phyloP scores from a whole-genome alignment of 371 early-diverging fungal species.

The Mortierella sp. region DNA sequence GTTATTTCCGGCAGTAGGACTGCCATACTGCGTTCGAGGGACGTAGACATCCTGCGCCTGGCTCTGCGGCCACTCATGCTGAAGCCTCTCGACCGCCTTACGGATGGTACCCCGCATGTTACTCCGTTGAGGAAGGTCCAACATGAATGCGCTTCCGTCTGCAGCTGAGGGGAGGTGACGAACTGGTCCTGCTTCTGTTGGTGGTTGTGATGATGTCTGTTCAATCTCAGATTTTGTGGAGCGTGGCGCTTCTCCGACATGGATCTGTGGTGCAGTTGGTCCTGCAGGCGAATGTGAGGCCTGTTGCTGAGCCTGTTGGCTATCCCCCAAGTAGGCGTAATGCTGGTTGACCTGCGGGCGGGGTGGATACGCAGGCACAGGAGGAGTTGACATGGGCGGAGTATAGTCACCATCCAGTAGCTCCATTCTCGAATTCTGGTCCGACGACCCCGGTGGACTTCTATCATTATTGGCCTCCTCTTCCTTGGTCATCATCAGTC shows the following conservation, averaged over 20 bases:
- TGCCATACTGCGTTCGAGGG: conserved; percentile 31
- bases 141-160: not conserved
- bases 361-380: conserved; percentile 27
- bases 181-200: not conserved
- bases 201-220: not conserved
- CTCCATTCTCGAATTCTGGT: not conserved
- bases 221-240: not conserved
- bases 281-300: not conserved
- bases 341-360: conserved; percentile 19
- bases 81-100: conserved; percentile 42
- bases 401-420: not conserved
- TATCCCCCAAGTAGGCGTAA: conserved; percentile 3
- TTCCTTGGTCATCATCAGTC: not conserved
- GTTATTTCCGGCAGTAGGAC: not conserved
- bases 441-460: not conserved
- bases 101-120: conserved; percentile 48
- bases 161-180: not conserved
- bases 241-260: not conserved
- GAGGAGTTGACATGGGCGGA: not conserved
- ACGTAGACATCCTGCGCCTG: conserved; percentile 20
- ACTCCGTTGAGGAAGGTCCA: conserved; percentile 14
- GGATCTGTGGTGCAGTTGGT: not conserved
- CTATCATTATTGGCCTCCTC: not conserved
- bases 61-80: conserved; percentile 50
- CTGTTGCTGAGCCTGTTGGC: not conserved